These are phyloP conservation scores for Tolypocladium endophyticum DNA, from an alignment of 2,329 filamentous ascomycete species.

Conservation along the genomic window DNA sequence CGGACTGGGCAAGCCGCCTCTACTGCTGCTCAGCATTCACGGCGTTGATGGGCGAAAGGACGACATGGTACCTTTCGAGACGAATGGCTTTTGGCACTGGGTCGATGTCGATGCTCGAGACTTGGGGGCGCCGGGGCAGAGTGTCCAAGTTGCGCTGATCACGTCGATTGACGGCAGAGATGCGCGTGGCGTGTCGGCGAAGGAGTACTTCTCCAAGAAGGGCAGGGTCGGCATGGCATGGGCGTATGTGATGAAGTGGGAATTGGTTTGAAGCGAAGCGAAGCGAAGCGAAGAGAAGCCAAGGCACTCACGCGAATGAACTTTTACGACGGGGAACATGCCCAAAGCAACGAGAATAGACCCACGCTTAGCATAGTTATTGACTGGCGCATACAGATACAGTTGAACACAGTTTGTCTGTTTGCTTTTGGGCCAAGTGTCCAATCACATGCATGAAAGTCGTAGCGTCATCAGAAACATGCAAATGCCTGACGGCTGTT, in stretches of 20 bases:
- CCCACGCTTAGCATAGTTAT: neutral
- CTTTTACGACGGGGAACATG: neutral
- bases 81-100: constrained; percentile 76
- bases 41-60: constrained; percentile 57
- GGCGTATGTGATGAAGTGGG: constrained; percentile 37
- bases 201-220: constrained; percentile 32
- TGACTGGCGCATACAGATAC: neutral
- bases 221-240: constrained; percentile 34
- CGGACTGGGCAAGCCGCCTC: constrained; percentile 53
- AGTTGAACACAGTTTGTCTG: neutral
- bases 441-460: neutral
- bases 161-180: constrained; percentile 34
- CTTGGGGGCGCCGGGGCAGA: constrained; percentile 60
- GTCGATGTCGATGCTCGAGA: constrained; percentile 57
- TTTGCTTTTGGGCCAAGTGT: neutral
- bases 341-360: neutral
- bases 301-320: neutral
- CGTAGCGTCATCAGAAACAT: too few species aligned
- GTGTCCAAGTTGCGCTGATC: constrained; percentile 54
- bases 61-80: constrained; percentile 60
- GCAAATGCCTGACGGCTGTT: too few species aligned
- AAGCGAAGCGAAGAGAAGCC: neutral
- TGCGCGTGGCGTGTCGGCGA: constrained; percentile 36
- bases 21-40: constrained; percentile 59
- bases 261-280: constrained; percentile 26